These are phyloP conservation scores for Nicotiana obtusifolia DNA, from an alignment of 257 asterid genomes.

Conservation along the genomic window DNA sequence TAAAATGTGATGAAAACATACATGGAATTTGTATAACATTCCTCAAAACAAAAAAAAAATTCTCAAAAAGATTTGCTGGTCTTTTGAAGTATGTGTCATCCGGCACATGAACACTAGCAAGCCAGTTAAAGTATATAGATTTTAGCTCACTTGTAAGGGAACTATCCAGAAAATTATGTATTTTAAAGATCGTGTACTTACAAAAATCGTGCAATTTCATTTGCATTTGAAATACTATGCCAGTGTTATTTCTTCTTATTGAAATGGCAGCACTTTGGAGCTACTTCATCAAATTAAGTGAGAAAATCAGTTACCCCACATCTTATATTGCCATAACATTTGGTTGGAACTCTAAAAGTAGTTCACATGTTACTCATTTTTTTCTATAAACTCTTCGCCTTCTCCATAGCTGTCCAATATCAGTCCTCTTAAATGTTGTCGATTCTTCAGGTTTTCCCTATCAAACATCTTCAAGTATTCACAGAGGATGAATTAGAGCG, in stretches of 20 bases:
- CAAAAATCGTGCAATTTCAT: neutral
- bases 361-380: neutral
- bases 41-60: too few relatives aligned
- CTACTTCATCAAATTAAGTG: neutral
- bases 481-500: slow-evolving; percentile 84
- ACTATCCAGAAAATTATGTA: neutral
- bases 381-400: neutral
- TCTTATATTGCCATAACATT: neutral
- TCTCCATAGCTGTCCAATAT: neutral
- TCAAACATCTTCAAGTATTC: slow-evolving; percentile 69
- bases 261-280: neutral
- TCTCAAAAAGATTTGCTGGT: neutral
- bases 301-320: neutral
- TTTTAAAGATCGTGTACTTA: neutral
- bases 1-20: too few relatives aligned
- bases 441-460: slow-evolving; percentile 67
- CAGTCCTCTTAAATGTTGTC: neutral
- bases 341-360: neutral
- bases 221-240: neutral
- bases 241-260: neutral
- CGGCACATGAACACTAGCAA: slow-evolving; percentile 3
- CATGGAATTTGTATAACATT: too few relatives aligned
- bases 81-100: neutral
- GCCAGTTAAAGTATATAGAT: neutral
- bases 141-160: neutral